Evolutionary conservation across 495 filamentous ascomycete genomes (phyloP), one percentile per base, ranked within the genome.

Genomic region (Daldinia decipiens): DNA sequence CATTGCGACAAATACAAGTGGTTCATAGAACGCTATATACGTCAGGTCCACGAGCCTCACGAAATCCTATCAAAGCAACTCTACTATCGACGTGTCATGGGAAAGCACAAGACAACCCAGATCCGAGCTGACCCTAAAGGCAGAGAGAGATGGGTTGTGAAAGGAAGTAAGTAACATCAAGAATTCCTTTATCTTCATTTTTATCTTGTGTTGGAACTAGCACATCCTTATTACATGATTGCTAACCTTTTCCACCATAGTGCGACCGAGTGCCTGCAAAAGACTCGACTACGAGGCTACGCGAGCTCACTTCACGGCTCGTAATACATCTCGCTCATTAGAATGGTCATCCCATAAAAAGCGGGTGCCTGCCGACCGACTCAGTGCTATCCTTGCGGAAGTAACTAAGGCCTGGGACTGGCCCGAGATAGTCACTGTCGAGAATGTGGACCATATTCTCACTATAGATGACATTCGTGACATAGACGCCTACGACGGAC

Each of bases 1-100:
- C 59, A 62, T 21, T 62, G 59, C 43, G 17, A 36, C 12, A 62
- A 62, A 19, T 62, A 24, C 32, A 34, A 17, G 5, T 62, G 59
- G 59, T 53, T 34, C 24, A 5, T 62, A 26, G 59, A 36, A 2
- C 32, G 59, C 4, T 45, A 62, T 17, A 5, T 62, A 4, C 59
- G 59, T n/a, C 8, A 19, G 2, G 31, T 29, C 32, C 19, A 40
- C 34, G 21, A 19, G 27, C 31, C 59, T 15, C n/a, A 24, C 3
- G 13, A 8, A 3, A 7, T 21, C 47, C 19, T 62, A 7, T 52
- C 59, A 5, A n/a, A 13, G 1, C 59, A 62, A 5, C 21, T 29
- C 5, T 62, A 53, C 15, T 62, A 62, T 21, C 47, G 17, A n/a
- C 59, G 47, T 11, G 50, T 62, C 3, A 40, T 40, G 45, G 12